Evolutionary conservation across 306 rosid genomes (phyloP), one percentile per base, ranked within the genome.

Genomic region (Inga laurina): DNA sequence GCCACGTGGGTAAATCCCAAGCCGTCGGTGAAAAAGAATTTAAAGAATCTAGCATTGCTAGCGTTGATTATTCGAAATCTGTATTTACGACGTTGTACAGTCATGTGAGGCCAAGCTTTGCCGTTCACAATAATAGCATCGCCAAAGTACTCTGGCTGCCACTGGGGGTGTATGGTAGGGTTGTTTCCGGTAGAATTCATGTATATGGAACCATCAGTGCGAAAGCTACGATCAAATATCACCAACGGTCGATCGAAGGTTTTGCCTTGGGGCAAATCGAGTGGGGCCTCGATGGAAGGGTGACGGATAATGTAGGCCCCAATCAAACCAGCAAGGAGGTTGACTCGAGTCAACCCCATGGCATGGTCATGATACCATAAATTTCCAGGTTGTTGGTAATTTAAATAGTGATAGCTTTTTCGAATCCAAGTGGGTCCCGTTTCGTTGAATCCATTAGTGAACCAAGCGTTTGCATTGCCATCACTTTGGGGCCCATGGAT

Each of bases 281-380:
- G 86, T 5, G 88, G 93, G 37, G 10, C 49, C 81, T 94, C 98
- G 0, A 90, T 57, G 0, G 16, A 5, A 2, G 89, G 97, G 61
- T 90, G 56, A 5, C 96, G 90, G 2, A 94, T 83, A 69, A 89
- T 73, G 81, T 94, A 94, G 52, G 93, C 61, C 10, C 98, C 98
- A 32, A 90, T 4, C 35, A 94, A 82, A 48, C 97, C 97, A 14
- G 97, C 97, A 0, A 92, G 72, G 39, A 92, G 90, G 82, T 92
- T 92, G 88, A 92, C 91, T 39, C 97, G 65, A 3, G 97, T 92
- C 89, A 92, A 87, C 13, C 98, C 97, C 93, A 92, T 87, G 45
- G 98, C 88, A 27, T 94, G 98, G 59, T 94, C 98, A 45, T 94
- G 98, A 80, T 92, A 94, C 98, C 98, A 94, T 21, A 94, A 80